Conservation (phyloP, 2,329 filamentous ascomycete species). For the Chalaropsis thielavioides region DNA sequence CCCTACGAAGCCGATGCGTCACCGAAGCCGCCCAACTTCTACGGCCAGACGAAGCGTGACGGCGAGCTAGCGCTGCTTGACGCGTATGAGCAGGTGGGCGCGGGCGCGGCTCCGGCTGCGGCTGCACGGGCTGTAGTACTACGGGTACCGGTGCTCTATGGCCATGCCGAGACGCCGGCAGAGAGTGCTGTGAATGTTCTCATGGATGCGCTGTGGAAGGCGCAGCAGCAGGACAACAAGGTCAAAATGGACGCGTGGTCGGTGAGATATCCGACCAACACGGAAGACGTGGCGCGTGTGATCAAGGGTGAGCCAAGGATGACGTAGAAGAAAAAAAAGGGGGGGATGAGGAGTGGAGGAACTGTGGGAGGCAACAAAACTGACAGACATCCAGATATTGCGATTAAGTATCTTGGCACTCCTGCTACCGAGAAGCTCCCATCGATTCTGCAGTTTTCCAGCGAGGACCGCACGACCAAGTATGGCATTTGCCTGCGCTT, state of each 20-base stretch:
- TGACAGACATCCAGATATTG: conserved; percentile 40
- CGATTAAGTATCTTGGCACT: conserved; percentile 48
- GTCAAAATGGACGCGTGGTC: conserved; percentile 80
- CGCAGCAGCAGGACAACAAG: conserved; percentile 49
- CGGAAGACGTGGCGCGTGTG: conserved; percentile 70
- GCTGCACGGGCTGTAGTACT: conserved; percentile 51
- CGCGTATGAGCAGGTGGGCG: conserved; percentile 35
- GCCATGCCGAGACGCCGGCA: conserved; percentile 49
- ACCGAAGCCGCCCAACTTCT: conserved; percentile 63
- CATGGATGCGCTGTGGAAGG: conserved; percentile 61
- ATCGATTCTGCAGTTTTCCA: conserved; percentile 65
- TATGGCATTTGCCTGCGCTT: conserved; percentile 74
- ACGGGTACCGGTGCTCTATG: conserved; percentile 74
- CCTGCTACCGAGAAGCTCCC: conserved; percentile 43
- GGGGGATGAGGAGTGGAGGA: background rate
- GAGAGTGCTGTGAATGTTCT: conserved; percentile 78
- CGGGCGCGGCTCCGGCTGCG: conserved; percentile 31
- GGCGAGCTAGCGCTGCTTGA: conserved; percentile 52
- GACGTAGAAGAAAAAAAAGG: background rate
- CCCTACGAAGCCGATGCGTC: conserved; percentile 56
- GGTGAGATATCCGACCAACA: conserved; percentile 74
- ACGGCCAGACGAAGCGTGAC: conserved; percentile 47
- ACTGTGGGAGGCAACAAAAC: background rate
- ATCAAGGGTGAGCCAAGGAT: conserved; percentile 40
- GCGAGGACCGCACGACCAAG: conserved; percentile 76